A percentile compares a stretch with the other conserved stretches of the same genome.
phyloP scores from a whole-genome alignment of 768 basidiomycete species.

The Agaricus sinodeliciosus region DNA sequence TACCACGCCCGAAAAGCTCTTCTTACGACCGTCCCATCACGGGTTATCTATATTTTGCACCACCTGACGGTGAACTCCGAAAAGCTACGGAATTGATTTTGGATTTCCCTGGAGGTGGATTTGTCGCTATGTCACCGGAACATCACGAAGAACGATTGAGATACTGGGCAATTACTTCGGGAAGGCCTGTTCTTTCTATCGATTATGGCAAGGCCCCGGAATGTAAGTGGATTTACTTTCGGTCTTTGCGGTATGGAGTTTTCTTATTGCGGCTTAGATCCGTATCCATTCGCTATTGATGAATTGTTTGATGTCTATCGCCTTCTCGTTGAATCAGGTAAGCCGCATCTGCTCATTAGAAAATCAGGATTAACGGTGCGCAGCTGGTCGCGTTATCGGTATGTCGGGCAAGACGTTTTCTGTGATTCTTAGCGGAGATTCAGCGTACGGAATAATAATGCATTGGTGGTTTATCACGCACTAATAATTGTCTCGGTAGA shows the following conservation, averaged over 20 bases:
- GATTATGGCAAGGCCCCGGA: slow-evolving; percentile 98
- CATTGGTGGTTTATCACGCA: background rate
- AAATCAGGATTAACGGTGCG: background rate
- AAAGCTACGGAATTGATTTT: slow-evolving; percentile 76
- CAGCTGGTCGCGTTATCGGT: slow-evolving; percentile 72
- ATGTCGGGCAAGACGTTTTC: slow-evolving; percentile 81
- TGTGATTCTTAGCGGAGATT: slow-evolving; percentile 84
- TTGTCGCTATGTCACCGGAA: slow-evolving; percentile 92
- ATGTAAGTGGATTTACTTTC: slow-evolving; percentile 46
- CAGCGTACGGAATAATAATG: slow-evolving; percentile 70
- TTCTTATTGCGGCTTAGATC: slow-evolving; percentile 48
- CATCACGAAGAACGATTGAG: slow-evolving; percentile 94
- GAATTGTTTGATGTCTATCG: slow-evolving; percentile 91
- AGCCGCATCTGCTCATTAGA: slow-evolving; percentile 11
- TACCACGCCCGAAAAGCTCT: slow-evolving; percentile 76
- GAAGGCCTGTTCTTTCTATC: slow-evolving; percentile 75
- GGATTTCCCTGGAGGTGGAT: slow-evolving; percentile 95
- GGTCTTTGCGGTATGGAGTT: background rate
- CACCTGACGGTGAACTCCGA: slow-evolving; percentile 54
- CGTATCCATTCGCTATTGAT: slow-evolving; percentile 94
- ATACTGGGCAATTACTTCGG: slow-evolving; percentile 75
- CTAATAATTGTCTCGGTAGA: slow-evolving; percentile 30
- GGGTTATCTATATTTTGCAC: slow-evolving; percentile 76
- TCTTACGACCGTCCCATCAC: slow-evolving; percentile 78
- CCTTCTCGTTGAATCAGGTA: slow-evolving; percentile 66